A percentile compares a stretch with the other conserved stretches of the same genome.
phyloP scores from a whole-genome alignment of 2,329 filamentous ascomycete species.

The Colletotrichum endophyticum region DNA sequence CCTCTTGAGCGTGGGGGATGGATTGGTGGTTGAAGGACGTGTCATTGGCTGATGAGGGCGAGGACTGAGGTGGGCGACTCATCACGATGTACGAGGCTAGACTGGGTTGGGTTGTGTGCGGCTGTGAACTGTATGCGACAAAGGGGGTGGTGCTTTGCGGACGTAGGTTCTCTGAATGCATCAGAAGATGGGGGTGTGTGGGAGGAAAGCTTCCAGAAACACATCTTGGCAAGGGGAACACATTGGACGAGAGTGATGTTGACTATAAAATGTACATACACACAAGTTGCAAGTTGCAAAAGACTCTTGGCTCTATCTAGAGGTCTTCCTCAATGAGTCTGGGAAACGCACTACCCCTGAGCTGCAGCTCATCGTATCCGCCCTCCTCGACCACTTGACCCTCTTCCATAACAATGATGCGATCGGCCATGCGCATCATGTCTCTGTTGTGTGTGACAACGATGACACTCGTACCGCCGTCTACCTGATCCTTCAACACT shows the following conservation, averaged over 20 bases:
- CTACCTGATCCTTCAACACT: slow-evolving; percentile 45
- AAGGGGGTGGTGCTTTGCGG: neutral
- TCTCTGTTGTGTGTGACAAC: slow-evolving; percentile 82
- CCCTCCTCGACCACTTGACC: slow-evolving; percentile 72
- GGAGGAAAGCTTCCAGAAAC: neutral
- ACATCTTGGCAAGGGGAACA: neutral
- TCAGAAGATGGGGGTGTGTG: neutral
- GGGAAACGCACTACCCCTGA: slow-evolving; percentile 48
- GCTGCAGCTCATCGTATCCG: slow-evolving; percentile 64
- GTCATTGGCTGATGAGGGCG: neutral
- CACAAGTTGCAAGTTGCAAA: neutral
- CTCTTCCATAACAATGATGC: slow-evolving; percentile 75
- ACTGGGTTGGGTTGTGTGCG: neutral
- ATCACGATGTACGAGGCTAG: neutral
- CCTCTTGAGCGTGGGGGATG: neutral
- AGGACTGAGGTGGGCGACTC: neutral
- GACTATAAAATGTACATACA: neutral
- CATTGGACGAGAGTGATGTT: neutral
- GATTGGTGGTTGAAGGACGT: neutral
- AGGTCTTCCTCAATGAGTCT: slow-evolving; percentile 45
- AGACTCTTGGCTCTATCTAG: neutral
- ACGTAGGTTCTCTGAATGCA: neutral
- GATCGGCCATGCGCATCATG: slow-evolving; percentile 85
- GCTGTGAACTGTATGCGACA: neutral
- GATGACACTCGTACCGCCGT: slow-evolving; percentile 67